Percentiles rank a stretch among this genome's conserved stretches.
phyloP scores from a whole-genome alignment of 345 rosid species.

The Aquilaria malaccensis region DNA sequence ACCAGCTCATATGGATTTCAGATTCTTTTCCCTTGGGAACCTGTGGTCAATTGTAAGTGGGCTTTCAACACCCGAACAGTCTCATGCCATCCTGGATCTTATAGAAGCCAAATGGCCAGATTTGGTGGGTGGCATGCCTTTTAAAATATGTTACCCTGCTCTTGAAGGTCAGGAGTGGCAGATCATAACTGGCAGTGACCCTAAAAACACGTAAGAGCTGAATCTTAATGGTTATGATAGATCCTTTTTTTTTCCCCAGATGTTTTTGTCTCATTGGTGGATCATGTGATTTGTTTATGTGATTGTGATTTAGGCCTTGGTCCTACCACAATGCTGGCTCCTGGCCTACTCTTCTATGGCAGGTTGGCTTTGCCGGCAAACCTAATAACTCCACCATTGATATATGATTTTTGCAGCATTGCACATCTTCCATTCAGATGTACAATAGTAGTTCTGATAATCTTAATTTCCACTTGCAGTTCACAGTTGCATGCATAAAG shows the following conservation, averaged over 20 bases:
- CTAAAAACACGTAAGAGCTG: constrained; percentile 71
- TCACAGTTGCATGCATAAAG: constrained; percentile 80
- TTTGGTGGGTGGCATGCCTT: constrained; percentile 81
- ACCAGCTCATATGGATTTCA: constrained; percentile 95
- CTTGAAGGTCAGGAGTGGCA: constrained; percentile 85
- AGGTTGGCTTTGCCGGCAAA: constrained; percentile 34
- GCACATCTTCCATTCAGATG: background rate
- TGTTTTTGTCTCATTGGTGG: background rate
- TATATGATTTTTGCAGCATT: background rate
- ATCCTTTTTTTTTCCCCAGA: constrained; percentile 1
- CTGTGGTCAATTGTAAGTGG: constrained; percentile 65
- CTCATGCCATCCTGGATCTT: constrained; percentile 62
- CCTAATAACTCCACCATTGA: too few species aligned
- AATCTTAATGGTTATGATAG: background rate
- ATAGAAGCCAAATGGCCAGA: constrained; percentile 80
- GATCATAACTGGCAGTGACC: constrained; percentile 86
- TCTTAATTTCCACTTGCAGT: constrained; percentile 25
- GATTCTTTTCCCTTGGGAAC: constrained; percentile 86
- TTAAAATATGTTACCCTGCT: constrained; percentile 87
- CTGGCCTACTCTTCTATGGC: constrained; percentile 99
- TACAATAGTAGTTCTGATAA: background rate
- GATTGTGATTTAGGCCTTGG: constrained; percentile 73
- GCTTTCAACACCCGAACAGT: constrained; percentile 47
- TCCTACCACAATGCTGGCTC: constrained; percentile 94
- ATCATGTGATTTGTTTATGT: constrained; percentile 5